Conservation (phyloP, 2,329 filamentous ascomycete genomes). For the Hymenoscyphus albidus region DNA sequence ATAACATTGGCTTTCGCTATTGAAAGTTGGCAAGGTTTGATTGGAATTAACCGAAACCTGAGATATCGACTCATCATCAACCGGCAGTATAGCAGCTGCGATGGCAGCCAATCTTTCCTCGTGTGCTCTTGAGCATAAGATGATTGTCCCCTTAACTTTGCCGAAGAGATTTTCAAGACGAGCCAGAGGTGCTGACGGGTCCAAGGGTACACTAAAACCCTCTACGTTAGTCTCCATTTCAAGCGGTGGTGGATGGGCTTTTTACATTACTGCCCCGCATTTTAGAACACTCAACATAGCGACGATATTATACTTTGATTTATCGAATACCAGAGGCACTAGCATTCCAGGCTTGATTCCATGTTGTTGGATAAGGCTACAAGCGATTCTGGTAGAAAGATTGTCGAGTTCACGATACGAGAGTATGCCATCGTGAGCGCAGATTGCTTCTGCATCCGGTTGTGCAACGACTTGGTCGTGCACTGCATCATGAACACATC, state of each 20-base stretch:
- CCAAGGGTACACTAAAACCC: conserved; percentile 30
- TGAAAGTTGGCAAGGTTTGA: not conserved
- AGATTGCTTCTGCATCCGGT: conserved; percentile 6
- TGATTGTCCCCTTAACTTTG: conserved; percentile 11
- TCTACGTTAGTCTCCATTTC: not conserved
- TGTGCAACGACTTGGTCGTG: not conserved
- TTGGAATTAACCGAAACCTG: not conserved
- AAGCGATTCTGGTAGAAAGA: conserved; percentile 14
- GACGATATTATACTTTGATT: conserved; percentile 26
- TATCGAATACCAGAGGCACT: conserved; percentile 24
- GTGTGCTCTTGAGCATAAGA: conserved; percentile 15
- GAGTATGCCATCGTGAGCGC: conserved; percentile 15
- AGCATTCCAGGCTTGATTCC: conserved; percentile 16
- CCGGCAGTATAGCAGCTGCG: not conserved
- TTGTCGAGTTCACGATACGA: conserved; percentile 19
- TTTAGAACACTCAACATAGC: conserved; percentile 31
- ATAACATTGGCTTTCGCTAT: not conserved
- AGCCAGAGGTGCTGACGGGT: conserved; percentile 29
- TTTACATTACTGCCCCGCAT: conserved; percentile 27
- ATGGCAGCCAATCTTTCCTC: conserved; percentile 4
- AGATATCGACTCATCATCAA: not conserved
- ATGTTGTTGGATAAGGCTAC: not conserved
- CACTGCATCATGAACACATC: conserved; percentile 6
- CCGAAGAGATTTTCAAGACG: conserved; percentile 23
- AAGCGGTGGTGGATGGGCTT: not conserved